phyloP scores from a whole-genome alignment of 2,329 filamentous ascomycete species.

The Colletotrichum echinochloae region DNA sequence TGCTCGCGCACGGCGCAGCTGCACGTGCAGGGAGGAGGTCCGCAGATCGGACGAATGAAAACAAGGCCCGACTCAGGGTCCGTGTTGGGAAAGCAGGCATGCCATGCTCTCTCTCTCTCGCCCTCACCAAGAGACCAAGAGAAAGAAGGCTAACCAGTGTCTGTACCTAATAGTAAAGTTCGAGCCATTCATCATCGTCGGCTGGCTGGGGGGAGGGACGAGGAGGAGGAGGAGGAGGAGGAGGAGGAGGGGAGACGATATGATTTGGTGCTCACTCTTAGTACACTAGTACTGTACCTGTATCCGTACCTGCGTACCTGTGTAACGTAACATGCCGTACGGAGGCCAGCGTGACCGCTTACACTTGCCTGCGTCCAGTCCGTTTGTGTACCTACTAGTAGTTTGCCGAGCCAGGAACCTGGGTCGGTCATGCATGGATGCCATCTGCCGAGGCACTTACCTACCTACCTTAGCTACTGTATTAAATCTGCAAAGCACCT shows the following conservation, averaged over 20 bases:
- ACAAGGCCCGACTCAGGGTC: too few relatives aligned
- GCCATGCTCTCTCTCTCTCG: neutral
- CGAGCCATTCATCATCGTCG: neutral
- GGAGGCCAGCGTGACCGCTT: neutral
- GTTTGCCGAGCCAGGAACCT: slow-evolving; percentile 14
- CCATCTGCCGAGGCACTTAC: too few relatives aligned
- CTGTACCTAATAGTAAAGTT: neutral
- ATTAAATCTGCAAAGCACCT: too few relatives aligned
- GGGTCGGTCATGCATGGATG: slow-evolving; percentile 11
- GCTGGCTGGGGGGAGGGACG: too few relatives aligned
- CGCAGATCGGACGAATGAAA: neutral
- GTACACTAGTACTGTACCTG: too few relatives aligned
- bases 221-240: too few relatives aligned
- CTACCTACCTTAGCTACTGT: too few relatives aligned
- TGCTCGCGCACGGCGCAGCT: neutral
- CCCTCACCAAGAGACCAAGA: neutral
- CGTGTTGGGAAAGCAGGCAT: neutral
- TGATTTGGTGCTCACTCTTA: too few relatives aligned
- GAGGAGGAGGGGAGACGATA: too few relatives aligned
- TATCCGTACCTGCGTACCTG: too few relatives aligned
- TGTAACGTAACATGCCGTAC: neutral
- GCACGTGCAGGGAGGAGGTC: neutral
- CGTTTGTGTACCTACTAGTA: neutral
- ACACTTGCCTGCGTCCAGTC: slow-evolving; percentile 16
- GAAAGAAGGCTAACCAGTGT: neutral